These are phyloP conservation scores for Blastobotrys malaysiensis DNA, from an alignment of 1,139 yeast genomes.

Conservation along the genomic window DNA sequence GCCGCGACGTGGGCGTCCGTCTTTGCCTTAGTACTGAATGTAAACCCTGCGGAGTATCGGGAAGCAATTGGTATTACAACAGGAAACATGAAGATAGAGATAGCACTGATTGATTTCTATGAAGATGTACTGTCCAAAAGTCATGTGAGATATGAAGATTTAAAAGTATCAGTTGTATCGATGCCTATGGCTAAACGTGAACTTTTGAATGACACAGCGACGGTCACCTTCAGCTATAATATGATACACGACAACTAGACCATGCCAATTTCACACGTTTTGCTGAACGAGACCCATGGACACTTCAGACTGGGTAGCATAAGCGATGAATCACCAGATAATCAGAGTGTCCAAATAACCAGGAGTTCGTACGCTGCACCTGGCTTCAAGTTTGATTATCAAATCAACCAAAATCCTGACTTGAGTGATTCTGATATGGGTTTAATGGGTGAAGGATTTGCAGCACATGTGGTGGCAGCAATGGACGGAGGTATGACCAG, in stretches of 20 bases:
- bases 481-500: too few relatives aligned
- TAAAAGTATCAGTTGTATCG: background rate
- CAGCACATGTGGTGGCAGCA: background rate
- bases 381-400: background rate
- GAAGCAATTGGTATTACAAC: background rate
- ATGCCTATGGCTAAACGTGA: background rate
- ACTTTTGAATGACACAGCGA: background rate
- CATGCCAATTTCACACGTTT: background rate
- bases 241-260: background rate
- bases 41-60: background rate
- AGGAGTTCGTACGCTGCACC: background rate
- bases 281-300: background rate
- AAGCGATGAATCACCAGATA: background rate
- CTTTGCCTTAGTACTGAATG: background rate
- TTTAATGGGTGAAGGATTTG: background rate
- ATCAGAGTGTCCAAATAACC: background rate
- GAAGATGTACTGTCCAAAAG: background rate
- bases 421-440: background rate
- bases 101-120: background rate
- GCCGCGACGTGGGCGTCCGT: background rate
- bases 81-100: background rate
- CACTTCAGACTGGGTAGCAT: background rate
- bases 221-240: background rate
- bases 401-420: background rate
- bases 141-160: background rate